Base-by-base conservation (phyloP, 306 rosid genomes). In the Heteromeles arbutifolia region DNA sequence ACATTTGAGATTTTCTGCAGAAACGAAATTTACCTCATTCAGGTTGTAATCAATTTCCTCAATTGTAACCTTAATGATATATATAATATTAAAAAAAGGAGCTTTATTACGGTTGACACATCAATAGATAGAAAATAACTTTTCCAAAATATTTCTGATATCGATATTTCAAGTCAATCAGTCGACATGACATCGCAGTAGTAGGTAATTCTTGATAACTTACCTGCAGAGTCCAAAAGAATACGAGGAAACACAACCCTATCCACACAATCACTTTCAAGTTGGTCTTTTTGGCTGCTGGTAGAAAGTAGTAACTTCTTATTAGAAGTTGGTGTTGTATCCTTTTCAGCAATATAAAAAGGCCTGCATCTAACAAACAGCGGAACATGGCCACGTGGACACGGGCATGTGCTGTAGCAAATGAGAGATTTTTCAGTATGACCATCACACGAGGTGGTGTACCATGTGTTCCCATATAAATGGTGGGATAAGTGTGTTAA, bases 141-240 rank as follows among this genome's bases (percentile, higher is more conserved):
- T 45, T 0, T 0, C 1, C 7, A 14, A 0, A 4, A 45, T 14
- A 6, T 1, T 1, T 4, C 2, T 14, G 0, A 14, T 45, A 19
- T 14, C 19, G 17, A 17, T 45, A 45, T 45, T 45, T 15, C 53
- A 14, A 14, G 7, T 17, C 53, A 45, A 45, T 14, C 7, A 34
- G 9, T 34, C 2, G 0, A 34, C 2, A 34, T 34, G 39, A 37
- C 10, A 2, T 37, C 10, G 41, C 41, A 7, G 10, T 37, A 7
- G 41, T 37, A 37, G 41, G 41, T 37, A 37, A 37, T 14, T 4
- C 8, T 48, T 48, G 19, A 14, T 4, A 48, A 37, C 9, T 37
- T 37, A 37, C 41, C 41, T 17, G 6, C 41, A 17, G 43, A 63
- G 41, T 63, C 6, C 39, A 15, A 15, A 29, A 61, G 12, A 31